Evolutionary conservation across 441 rosid species (phyloP).

Genomic region (Dalechampia spathulata): DNA sequence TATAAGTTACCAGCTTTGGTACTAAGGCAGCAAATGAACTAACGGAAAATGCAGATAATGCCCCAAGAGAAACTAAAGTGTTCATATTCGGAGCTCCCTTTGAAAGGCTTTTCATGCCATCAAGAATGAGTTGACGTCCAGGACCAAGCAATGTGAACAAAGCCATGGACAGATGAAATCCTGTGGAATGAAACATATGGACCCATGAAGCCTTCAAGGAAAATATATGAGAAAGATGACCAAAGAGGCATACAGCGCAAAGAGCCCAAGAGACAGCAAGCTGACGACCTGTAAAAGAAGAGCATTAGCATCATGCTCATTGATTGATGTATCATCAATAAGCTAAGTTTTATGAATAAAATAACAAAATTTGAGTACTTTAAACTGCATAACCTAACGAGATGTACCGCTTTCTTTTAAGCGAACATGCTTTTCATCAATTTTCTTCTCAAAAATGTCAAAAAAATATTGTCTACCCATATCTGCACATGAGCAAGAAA

Average conservation of each 20-base stretch:
- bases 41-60: conserved; percentile 86
- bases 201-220: conserved; percentile 70
- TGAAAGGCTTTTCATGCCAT: conserved; percentile 73
- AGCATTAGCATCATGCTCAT: conserved; percentile 18
- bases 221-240: conserved; percentile 82
- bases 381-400: conserved; percentile 3
- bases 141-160: conserved; percentile 93
- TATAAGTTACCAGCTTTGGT: conserved; percentile 64
- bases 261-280: conserved; percentile 98
- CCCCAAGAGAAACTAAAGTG: conserved; percentile 96
- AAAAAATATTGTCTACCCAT: conserved; percentile 56
- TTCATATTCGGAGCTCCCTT: conserved; percentile 96
- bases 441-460: conserved; percentile 72
- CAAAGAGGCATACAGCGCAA: conserved; percentile 94
- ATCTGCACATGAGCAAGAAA: conserved; percentile 44
- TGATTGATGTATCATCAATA: not conserved
- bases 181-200: conserved; percentile 81
- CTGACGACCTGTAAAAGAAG: conserved; percentile 52
- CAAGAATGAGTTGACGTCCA: conserved; percentile 81
- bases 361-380: too few species aligned
- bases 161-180: conserved; percentile 84
- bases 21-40: conserved; percentile 81
- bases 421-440: conserved; percentile 68
- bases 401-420: conserved; percentile 74
- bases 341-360: not conserved